phyloP scores from a whole-genome alignment of 345 rosid genomes.

The Moringa oleifera region DNA sequence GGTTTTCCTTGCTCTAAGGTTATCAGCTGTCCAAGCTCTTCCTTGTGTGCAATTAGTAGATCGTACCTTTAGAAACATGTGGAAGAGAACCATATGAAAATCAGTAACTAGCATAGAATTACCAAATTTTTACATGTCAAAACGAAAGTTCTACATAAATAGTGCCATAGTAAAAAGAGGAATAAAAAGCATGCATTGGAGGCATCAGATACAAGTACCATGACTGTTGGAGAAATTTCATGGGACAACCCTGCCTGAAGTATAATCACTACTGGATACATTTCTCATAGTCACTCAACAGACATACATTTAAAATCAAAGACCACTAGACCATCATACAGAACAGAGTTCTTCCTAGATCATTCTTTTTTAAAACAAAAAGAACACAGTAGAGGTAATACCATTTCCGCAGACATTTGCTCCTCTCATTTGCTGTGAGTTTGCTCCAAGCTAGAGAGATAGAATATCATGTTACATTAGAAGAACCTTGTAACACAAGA shows the following conservation, averaged over 20 bases:
- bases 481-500: background rate
- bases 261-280: too few species aligned
- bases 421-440: slow-evolving; percentile 76
- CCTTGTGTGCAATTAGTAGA: slow-evolving; percentile 71
- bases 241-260: too few species aligned
- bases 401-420: slow-evolving; percentile 75
- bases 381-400: slow-evolving; percentile 26
- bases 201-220: background rate
- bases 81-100: slow-evolving; percentile 7
- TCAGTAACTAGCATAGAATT: background rate
- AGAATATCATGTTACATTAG: background rate
- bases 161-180: too few species aligned
- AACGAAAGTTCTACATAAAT: background rate
- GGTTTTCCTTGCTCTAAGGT: slow-evolving; percentile 98
- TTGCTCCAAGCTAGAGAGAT: slow-evolving; percentile 79
- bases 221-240: background rate
- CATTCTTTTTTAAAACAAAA: background rate
- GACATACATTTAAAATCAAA: background rate
- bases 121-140: background rate
- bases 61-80: slow-evolving; percentile 60
- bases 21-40: slow-evolving; percentile 90
- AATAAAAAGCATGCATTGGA: too few species aligned
- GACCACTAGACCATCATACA: background rate
- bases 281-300: too few species aligned
- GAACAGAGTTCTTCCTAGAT: background rate